phyloP scores from a whole-genome alignment of 2,329 filamentous ascomycete species.

The Apiospora arundinis region DNA sequence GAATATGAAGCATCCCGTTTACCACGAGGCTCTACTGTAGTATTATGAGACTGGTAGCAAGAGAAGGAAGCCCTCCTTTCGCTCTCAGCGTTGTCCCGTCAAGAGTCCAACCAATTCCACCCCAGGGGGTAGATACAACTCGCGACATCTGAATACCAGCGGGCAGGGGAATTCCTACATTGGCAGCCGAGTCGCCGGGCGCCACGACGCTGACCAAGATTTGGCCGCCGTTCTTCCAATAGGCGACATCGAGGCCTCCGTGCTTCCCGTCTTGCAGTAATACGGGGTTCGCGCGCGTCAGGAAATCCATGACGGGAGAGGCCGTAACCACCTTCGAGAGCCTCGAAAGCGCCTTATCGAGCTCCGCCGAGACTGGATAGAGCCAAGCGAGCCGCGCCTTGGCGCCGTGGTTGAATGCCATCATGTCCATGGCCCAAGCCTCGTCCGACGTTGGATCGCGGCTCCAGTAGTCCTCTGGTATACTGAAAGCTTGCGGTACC shows the following conservation, averaged over 20 bases:
- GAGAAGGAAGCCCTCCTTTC: constrained; percentile 7
- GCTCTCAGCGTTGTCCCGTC: constrained; percentile 19
- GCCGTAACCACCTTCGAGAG: constrained; percentile 46
- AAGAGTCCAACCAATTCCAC: constrained; percentile 35
- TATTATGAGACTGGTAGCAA: constrained; percentile 17
- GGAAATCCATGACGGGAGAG: constrained; percentile 46
- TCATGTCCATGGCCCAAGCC: constrained; percentile 50
- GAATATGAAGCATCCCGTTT: not conserved
- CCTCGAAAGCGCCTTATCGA: constrained; percentile 49
- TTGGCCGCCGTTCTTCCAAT: constrained; percentile 39
- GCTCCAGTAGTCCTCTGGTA: constrained; percentile 54
- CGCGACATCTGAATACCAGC: constrained; percentile 30
- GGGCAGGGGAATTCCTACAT: constrained; percentile 30
- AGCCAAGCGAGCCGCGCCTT: constrained; percentile 53
- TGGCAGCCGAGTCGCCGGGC: constrained; percentile 31
- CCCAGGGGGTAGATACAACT: constrained; percentile 32
- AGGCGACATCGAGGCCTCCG: constrained; percentile 43
- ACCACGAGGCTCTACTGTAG: not conserved
- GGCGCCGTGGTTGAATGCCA: constrained; percentile 54
- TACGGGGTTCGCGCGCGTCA: constrained; percentile 42
- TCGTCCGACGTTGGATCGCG: constrained; percentile 52
- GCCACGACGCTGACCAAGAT: constrained; percentile 48
- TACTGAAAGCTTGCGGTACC: constrained; percentile 54
- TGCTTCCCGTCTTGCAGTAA: constrained; percentile 22
- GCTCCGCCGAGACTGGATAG: constrained; percentile 46